Conservation (phyloP, 139 green algal genomes). For the Closterium sp. region DNA sequence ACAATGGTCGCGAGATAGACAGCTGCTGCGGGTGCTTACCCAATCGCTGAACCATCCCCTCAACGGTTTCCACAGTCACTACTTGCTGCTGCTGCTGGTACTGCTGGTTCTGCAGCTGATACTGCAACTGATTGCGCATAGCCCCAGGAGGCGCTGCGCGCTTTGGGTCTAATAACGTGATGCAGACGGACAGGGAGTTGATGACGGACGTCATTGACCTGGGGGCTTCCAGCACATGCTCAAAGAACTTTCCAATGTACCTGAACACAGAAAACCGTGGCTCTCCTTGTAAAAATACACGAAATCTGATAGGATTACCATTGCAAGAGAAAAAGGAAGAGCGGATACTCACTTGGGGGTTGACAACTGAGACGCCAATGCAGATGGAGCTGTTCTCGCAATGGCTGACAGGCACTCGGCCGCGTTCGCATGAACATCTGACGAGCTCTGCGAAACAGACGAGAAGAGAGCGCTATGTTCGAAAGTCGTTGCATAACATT, state of each 20-base stretch:
- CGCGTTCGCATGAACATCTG: conserved; percentile 53
- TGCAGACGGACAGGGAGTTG: conserved; percentile 50
- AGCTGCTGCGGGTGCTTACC: conserved; percentile 9
- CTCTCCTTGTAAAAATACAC: too few species aligned
- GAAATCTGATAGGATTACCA: too few species aligned
- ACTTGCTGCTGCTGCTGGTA: not conserved
- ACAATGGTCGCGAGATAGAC: not conserved
- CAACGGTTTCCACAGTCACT: conserved; percentile 30
- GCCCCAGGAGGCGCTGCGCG: not conserved
- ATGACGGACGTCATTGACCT: conserved; percentile 31
- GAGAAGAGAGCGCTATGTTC: not conserved
- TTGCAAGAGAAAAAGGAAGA: conserved; percentile 9
- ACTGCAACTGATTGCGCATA: not conserved
- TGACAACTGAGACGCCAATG: conserved; percentile 52
- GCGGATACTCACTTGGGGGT: conserved; percentile 13
- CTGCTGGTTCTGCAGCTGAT: not conserved
- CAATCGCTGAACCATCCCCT: conserved; percentile 54
- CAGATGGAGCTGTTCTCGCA: conserved; percentile 49
- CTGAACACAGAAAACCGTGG: conserved; percentile 10
- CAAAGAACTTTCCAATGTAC: conserved; percentile 36
- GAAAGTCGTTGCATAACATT: not conserved
- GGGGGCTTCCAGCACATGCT: conserved; percentile 28
- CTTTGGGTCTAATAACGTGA: conserved; percentile 51
- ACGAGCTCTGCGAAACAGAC: conserved; percentile 24
- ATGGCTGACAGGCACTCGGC: conserved; percentile 55